phyloP scores from a whole-genome alignment of 306 rosid species.

The Biancaea sappan region DNA sequence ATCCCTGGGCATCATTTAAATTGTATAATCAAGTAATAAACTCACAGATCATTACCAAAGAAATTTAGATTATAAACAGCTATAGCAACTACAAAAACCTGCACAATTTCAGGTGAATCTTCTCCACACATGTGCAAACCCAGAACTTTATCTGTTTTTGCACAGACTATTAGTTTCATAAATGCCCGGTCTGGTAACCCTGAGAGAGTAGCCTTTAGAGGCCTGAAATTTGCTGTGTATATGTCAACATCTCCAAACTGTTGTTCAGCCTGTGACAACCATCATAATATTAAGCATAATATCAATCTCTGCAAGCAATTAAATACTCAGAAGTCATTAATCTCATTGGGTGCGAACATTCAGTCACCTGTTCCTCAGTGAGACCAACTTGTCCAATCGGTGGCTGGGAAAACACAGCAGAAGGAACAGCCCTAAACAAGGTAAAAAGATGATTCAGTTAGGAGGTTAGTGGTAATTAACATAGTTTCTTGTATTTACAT shows the following conservation, averaged over 20 bases:
- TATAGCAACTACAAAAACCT: constrained; percentile 57
- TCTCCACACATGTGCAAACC: constrained; percentile 97
- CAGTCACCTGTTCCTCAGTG: constrained; percentile 83
- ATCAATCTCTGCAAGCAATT: constrained; percentile 24
- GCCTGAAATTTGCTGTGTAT: constrained; percentile 84
- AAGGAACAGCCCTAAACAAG: constrained; percentile 73
- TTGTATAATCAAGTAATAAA: constrained; percentile 20
- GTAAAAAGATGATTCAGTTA: constrained; percentile 29
- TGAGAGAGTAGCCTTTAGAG: constrained; percentile 91
- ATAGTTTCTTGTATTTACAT: constrained; percentile 1
- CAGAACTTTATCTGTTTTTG: constrained; percentile 71
- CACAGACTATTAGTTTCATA: constrained; percentile 88
- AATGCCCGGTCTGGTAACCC: constrained; percentile 90
- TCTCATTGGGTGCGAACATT: constrained; percentile 24
- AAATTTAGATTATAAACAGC: constrained; percentile 16
- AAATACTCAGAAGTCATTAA: constrained; percentile 25
- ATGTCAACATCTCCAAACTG: constrained; percentile 83
- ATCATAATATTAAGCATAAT: constrained; percentile 18
- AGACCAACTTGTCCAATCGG: constrained; percentile 95
- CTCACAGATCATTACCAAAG: constrained; percentile 19
- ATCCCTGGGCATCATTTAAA: constrained; percentile 64
- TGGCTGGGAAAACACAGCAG: constrained; percentile 99
- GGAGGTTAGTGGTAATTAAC: constrained; percentile 12
- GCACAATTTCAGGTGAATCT: constrained; percentile 88
- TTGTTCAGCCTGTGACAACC: constrained; percentile 67